phyloP scores from a whole-genome alignment of 139 green algal genomes.

The Gonium pectorale region DNA sequence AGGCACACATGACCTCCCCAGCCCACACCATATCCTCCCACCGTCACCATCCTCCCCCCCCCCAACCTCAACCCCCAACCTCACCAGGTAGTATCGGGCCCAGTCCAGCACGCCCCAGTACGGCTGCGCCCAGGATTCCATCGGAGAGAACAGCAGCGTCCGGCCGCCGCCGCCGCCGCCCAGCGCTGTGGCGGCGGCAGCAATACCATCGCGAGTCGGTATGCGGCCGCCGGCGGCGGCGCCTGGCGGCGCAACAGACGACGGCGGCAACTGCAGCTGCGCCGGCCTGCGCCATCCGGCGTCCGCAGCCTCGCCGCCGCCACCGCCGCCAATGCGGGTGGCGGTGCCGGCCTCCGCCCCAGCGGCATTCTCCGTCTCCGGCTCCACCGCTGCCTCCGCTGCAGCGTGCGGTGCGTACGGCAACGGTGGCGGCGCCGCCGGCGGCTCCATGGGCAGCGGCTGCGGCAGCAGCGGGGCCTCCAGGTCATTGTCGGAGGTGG shows the following conservation, averaged over 20 bases:
- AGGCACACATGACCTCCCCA: too few species aligned
- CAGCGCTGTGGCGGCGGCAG: not conserved
- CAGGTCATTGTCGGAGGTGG: slow-evolving; percentile 33
- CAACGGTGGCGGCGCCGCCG: not conserved
- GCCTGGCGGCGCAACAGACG: too few species aligned
- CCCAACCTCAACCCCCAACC: not conserved
- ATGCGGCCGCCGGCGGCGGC: too few species aligned
- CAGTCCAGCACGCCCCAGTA: slow-evolving; percentile 47
- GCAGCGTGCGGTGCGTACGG: not conserved
- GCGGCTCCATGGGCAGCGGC: not conserved
- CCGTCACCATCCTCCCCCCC: too few species aligned
- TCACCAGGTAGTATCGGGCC: slow-evolving; percentile 39
- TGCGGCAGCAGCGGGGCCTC: slow-evolving; percentile 29
- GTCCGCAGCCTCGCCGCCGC: too few species aligned
- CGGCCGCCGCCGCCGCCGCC: slow-evolving; percentile 1
- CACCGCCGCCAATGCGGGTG: too few species aligned
- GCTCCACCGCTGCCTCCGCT: not conserved
- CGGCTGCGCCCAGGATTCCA: slow-evolving; percentile 28
- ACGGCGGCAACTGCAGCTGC: too few species aligned
- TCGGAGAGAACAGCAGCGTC: slow-evolving; percentile 3
- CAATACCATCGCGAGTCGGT: too few species aligned
- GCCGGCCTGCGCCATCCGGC: too few species aligned
- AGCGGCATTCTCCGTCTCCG: too few species aligned
- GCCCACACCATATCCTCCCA: too few species aligned
- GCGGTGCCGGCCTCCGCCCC: too few species aligned